Evolutionary conservation across 768 basidiomycete species (phyloP).

Genomic region (Boletus speciosus): DNA sequence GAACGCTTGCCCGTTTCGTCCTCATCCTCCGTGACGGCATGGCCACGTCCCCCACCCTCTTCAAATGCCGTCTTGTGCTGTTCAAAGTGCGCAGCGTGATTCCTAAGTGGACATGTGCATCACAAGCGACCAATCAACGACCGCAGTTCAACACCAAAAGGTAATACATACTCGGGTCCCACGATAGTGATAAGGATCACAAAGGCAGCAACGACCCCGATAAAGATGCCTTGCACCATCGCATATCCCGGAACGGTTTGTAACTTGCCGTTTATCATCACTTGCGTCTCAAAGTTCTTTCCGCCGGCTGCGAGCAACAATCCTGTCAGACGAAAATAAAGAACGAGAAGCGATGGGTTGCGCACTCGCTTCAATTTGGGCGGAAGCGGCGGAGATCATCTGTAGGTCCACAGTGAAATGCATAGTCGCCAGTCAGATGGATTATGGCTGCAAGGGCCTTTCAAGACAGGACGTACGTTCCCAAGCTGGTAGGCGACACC

Average conservation of each 20-base stretch:
- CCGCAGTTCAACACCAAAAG: not conserved
- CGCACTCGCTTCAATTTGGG: conserved; percentile 75
- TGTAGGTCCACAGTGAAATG: conserved; percentile 13
- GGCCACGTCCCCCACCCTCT: conserved; percentile 58
- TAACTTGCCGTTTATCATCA: conserved; percentile 38
- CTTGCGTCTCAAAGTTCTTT: conserved; percentile 48
- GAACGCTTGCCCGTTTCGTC: conserved; percentile 10
- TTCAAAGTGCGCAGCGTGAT: conserved; percentile 82
- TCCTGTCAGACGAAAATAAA: not conserved
- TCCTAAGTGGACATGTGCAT: conserved; percentile 35
- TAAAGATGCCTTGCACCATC: conserved; percentile 80
- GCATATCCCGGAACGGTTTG: conserved; percentile 62
- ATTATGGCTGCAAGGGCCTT: too few relatives aligned
- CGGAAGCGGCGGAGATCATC: conserved; percentile 70
- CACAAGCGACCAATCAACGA: not conserved
- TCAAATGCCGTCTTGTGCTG: conserved; percentile 77
- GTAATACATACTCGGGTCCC: conserved; percentile 62
- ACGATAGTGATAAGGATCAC: conserved; percentile 72
- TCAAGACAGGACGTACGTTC: conserved; percentile 38
- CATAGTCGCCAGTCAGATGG: not conserved
- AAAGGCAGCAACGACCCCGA: conserved; percentile 77
- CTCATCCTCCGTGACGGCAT: conserved; percentile 33
- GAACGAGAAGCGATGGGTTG: not conserved
- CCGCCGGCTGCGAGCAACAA: conserved; percentile 50
- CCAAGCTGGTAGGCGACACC: conserved; percentile 85